These are phyloP conservation scores for Tilletia setariae DNA, from an alignment of 1,284 basidiomycete species.

Conservation along the genomic window DNA sequence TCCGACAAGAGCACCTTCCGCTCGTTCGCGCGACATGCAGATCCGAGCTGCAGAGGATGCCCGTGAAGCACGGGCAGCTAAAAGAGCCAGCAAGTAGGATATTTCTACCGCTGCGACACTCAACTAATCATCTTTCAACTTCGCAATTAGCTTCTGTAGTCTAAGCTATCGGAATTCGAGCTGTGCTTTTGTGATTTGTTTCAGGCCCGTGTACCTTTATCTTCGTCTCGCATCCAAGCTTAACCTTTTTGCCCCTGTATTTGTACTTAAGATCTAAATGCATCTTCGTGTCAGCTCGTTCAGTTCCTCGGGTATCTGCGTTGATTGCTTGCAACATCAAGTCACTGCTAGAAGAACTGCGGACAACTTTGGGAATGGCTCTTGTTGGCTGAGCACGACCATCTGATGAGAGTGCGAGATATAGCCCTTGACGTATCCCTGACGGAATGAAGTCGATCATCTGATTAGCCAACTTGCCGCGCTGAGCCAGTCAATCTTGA, in stretches of 20 bases:
- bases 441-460: background rate
- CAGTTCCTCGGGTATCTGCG: background rate
- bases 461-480: background rate
- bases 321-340: background rate
- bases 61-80: background rate
- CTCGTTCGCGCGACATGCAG: background rate
- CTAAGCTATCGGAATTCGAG: too few species aligned
- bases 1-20: background rate
- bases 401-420: conserved; percentile 92
- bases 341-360: conserved; percentile 15
- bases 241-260: too few species aligned
- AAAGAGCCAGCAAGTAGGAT: background rate
- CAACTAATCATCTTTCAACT: too few species aligned
- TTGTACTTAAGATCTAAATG: too few species aligned
- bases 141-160: too few species aligned
- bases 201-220: too few species aligned
- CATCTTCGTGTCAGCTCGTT: background rate
- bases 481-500: too few species aligned
- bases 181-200: too few species aligned
- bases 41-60: background rate
- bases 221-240: too few species aligned
- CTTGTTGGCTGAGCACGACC: conserved; percentile 77
- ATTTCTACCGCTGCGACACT: too few species aligned
- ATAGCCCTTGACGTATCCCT: conserved; percentile 85
- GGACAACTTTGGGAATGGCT: conserved; percentile 70